phyloP scores from a whole-genome alignment of 2,329 filamentous ascomycete genomes.

The Aspergillus fumigatiaffinis region DNA sequence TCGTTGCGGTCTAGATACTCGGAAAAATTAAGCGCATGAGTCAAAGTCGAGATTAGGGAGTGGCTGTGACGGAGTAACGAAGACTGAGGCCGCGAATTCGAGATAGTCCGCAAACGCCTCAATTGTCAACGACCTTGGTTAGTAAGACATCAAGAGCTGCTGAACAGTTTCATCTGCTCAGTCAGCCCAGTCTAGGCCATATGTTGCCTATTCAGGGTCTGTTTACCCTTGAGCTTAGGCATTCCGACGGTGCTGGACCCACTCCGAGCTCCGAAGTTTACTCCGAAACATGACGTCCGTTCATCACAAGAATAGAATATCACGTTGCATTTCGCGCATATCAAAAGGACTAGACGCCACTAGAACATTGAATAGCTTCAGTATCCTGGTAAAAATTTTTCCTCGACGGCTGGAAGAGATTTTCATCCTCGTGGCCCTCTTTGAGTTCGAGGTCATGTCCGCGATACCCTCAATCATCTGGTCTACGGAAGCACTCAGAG shows the following conservation, averaged over 20 bases:
- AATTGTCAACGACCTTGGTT: neutral
- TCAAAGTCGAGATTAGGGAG: neutral
- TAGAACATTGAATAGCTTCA: neutral
- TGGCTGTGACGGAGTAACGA: neutral
- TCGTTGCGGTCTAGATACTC: no score
- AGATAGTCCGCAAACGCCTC: neutral
- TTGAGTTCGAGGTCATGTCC: no score
- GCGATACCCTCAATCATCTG: no score
- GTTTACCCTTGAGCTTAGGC: no score
- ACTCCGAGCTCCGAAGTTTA: neutral
- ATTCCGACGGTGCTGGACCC: neutral
- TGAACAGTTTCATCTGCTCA: neutral
- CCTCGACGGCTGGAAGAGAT: neutral
- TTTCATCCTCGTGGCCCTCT: neutral
- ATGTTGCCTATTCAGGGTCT: neutral
- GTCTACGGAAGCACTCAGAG: no score
- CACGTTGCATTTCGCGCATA: neutral
- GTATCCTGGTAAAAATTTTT: slow-evolving; percentile 15
- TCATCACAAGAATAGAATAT: neutral
- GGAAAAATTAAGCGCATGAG: neutral
- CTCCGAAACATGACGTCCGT: neutral
- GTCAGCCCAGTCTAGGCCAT: neutral
- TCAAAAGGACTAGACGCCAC: neutral
- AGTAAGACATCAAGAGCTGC: neutral
- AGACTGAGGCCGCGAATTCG: neutral